Evolutionary conservation across 371 early-diverging fungal species (phyloP).

Genomic region (Racocetra persica): DNA sequence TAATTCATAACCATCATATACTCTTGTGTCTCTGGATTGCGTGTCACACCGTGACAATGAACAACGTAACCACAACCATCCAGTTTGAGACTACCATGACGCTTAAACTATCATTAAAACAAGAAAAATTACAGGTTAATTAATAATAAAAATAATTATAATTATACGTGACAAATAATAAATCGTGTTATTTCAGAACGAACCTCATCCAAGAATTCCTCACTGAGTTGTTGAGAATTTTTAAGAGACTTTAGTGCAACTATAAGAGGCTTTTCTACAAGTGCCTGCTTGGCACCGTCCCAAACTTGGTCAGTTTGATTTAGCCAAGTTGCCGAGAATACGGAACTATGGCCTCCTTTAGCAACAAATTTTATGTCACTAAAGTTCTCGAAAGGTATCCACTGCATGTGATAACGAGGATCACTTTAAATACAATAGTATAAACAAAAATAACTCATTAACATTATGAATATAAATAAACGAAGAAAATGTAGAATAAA

Average conservation of each 20-base stretch:
- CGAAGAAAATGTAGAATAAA: not conserved
- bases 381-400: conserved; percentile 40
- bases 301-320: conserved; percentile 32
- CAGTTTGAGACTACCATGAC: conserved; percentile 40
- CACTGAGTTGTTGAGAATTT: conserved; percentile 27
- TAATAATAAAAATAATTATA: not conserved
- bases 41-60: conserved; percentile 39
- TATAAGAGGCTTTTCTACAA: conserved; percentile 29
- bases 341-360: conserved; percentile 34
- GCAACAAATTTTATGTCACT: conserved; percentile 27
- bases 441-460: not conserved
- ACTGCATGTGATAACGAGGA: conserved; percentile 30
- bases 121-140: not conserved
- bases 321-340: conserved; percentile 38
- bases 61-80: conserved; percentile 34
- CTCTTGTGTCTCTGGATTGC: conserved; percentile 23
- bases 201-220: conserved; percentile 42
- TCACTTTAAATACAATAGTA: conserved; percentile 1
- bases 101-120: conserved; percentile 19
- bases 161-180: not conserved
- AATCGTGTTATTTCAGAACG: not conserved
- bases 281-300: conserved; percentile 11
- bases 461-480: not conserved
- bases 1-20: conserved; percentile 41
- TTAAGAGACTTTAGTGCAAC: conserved; percentile 38